phyloP scores from a whole-genome alignment of 2,329 filamentous ascomycete genomes.

The Trichocomaceae sp. region DNA sequence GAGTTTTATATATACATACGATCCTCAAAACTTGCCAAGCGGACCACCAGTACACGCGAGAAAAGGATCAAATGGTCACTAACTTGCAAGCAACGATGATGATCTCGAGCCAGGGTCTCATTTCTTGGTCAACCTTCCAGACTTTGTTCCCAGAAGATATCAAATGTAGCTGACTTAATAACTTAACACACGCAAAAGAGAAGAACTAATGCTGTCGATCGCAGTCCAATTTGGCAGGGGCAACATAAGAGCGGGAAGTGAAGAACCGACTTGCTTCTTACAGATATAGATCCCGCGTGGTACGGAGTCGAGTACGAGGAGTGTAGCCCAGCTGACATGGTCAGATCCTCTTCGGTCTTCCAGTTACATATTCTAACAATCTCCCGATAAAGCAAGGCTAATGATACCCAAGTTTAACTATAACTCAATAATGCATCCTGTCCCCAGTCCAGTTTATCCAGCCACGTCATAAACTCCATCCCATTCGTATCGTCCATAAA shows the following conservation, averaged over 20 bases:
- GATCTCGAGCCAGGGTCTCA: too few species aligned
- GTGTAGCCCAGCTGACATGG: not conserved
- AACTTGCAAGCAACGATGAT: too few species aligned
- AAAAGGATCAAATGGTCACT: too few species aligned
- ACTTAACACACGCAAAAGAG: too few species aligned
- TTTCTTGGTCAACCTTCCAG: too few species aligned
- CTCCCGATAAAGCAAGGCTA: not conserved
- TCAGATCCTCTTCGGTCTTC: not conserved
- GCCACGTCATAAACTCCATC: slow-evolving; percentile 13
- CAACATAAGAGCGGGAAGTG: too few species aligned
- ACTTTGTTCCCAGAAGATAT: too few species aligned
- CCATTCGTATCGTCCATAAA: not conserved
- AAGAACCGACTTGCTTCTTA: not conserved
- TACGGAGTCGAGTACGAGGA: not conserved
- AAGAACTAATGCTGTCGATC: not conserved
- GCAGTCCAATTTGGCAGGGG: not conserved
- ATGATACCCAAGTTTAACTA: not conserved
- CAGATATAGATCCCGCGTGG: not conserved
- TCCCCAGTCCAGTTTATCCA: slow-evolving; percentile 15
- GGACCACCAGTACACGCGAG: too few species aligned
- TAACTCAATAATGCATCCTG: slow-evolving; percentile 12
- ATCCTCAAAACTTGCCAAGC: too few species aligned
- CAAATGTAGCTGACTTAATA: too few species aligned
- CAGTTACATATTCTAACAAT: too few species aligned
- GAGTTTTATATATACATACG: too few species aligned